Base-by-base conservation (phyloP, 2,329 filamentous ascomycete genomes). In the Alternaria gansuensis region DNA sequence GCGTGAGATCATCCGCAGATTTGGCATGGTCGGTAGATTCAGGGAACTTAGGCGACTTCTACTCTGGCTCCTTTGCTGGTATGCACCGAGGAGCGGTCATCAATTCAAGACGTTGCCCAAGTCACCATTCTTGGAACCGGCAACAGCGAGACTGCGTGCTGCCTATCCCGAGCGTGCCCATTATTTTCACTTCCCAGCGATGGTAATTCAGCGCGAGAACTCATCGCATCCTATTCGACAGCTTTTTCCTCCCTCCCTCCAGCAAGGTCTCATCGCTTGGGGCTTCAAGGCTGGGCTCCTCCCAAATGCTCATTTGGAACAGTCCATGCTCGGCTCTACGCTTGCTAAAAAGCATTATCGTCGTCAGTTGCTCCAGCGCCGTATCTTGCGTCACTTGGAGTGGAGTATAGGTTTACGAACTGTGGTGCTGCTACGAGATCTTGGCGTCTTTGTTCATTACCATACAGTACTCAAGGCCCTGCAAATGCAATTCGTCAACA, bases 1-100 rank as follows among this genome's bases (percentile, higher is more conserved):
- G 88, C 74, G 77, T 45, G 86, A 89, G 68, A 77, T 88, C 9
- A 68, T 90, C 40, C 84, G 84, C 44, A 82, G 87, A 28, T 81
- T 85, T 44, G 88, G 87, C 4, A 88, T 87, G 84, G 71, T 77
- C 8, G 78, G 82, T 7, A 78, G 81, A 14, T 81, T 86, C 67
- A 69, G 81, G 13, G 82, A 85, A 31, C 75, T 89, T 6, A 78
- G 80, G 57, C 79, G 80, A 23, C 76, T 88, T 26, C 78, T 82
- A 11, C 65, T 83, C 41, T 84, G 81, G 84, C 78, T 90, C 3
- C 78, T 80, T 5, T 69, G 64, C 46, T 78, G 73, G 72, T 78
- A 78, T 29, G 71, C 73, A 7, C 72, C 71, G 2, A 66, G 67
- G n/a, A 54, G 63, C 28, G 57, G 48, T 21, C 14, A 46, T 2